Conservation (phyloP, 495 filamentous ascomycete species). For the Alectoria sarmentosa region DNA sequence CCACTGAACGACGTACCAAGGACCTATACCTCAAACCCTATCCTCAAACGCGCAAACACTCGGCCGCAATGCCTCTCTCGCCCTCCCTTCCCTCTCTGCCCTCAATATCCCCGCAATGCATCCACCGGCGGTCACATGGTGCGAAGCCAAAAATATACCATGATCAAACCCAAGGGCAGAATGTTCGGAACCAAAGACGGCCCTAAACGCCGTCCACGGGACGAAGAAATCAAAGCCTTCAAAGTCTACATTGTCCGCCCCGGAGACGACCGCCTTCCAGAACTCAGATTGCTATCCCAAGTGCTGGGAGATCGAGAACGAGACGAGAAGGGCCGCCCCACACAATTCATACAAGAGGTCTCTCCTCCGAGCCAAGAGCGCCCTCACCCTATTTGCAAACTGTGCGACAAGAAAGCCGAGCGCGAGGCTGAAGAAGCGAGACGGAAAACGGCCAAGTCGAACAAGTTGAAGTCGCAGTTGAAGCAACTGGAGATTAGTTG, state of each 20-base stretch:
- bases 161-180: no score
- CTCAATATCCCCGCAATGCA: background rate
- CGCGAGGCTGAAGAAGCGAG: conserved; percentile 38
- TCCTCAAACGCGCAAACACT: background rate
- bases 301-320: conserved; percentile 46
- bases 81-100: background rate
- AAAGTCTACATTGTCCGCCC: conserved; percentile 50
- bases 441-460: conserved; percentile 32
- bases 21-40: background rate
- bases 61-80: conserved; percentile 1
- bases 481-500: conserved; percentile 84
- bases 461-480: conserved; percentile 23
- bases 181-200: background rate
- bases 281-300: conserved; percentile 33
- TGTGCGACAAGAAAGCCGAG: conserved; percentile 46
- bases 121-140: background rate
- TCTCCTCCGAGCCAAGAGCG: conserved; percentile 27
- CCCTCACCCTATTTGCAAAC: conserved; percentile 54
- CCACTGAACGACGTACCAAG: background rate
- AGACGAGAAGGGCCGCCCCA: conserved; percentile 21
- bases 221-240: conserved; percentile 48
- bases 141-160: background rate
- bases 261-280: conserved; percentile 39
- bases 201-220: conserved; percentile 25
- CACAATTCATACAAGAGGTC: conserved; percentile 53